Base-by-base conservation (phyloP, 441 rosid species). In the Populus tomentosa region DNA sequence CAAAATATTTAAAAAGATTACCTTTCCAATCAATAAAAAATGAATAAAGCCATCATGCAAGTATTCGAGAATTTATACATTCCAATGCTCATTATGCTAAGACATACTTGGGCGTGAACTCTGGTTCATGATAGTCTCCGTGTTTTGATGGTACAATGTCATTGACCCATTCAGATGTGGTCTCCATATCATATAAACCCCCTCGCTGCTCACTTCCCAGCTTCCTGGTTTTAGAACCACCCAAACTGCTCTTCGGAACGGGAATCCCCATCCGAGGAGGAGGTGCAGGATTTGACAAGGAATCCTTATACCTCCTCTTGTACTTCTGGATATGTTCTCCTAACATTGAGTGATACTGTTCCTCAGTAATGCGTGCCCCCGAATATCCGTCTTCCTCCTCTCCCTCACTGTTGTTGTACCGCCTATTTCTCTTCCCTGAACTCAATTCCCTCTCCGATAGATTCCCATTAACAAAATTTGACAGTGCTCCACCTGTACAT, bases 271-370 rank as follows among this genome's bases (percentile, higher is more conserved):
- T 80, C 16, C 90, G 77, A 65, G 84, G 70, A 62, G 81, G 79
- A n/a, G 88, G 84, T 13, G 86, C 81, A 26, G 91, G 87, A 78
- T 83, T 79, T 16, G 79, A 79, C 18, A 85, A 86, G 71, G 93
- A 82, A 73, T 90, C 96, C 88, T 84, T 92, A 14, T 82, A 73
- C 91, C 97, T 93, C 87, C 88, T 89, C 88, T 89, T 93, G 83
- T 89, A 85, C 80, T 87, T 96, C 83, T 84, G 93, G 63, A 96
- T 64, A 82, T 94, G 98, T 73, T 96, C 98, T 70, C 98, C 98
- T 14, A 96, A 91, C 99, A 96, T 96, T 42, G 97, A 86, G 46
- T 97, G 87, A 84, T 96, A 96, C 3, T 82, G 87, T 76, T 92
- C 98, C 86, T 96, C 99, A 0, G 95, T 90, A 46, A 96, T 91